A percentile compares a stretch with the other conserved stretches of the same genome.
These are phyloP conservation scores for Candida coquimbonensis DNA, from an alignment of 805 yeast genomes.

Conservation along the genomic window DNA sequence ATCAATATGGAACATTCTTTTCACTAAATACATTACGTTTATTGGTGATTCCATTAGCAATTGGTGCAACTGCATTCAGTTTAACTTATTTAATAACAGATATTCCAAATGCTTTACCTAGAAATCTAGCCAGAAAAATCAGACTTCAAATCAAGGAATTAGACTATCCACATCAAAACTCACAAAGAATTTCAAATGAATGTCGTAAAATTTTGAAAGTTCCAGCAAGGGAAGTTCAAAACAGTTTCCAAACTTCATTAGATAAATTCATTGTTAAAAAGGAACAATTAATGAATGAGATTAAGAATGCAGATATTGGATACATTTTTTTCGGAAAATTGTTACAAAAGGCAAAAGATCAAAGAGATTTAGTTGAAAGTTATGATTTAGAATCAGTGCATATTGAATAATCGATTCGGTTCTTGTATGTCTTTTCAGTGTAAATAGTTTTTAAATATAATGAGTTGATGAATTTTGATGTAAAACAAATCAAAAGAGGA, in stretches of 20 bases:
- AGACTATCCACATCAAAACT: conserved; percentile 75
- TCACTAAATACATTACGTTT: conserved; percentile 32
- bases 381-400: conserved; percentile 34
- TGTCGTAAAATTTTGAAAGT: conserved; percentile 71
- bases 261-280: conserved; percentile 56
- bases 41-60: conserved; percentile 46
- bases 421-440: neutral
- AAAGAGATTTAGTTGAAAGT: conserved; percentile 33
- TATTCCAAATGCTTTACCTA: conserved; percentile 83
- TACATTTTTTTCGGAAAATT: conserved; percentile 47
- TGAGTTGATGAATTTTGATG: neutral
- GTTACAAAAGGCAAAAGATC: conserved; percentile 36
- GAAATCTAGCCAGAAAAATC: conserved; percentile 72
- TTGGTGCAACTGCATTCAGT: conserved; percentile 46
- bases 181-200: conserved; percentile 74
- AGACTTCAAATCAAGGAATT: conserved; percentile 50
- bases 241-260: conserved; percentile 56
- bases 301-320: conserved; percentile 51
- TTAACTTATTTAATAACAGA: conserved; percentile 65
- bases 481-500: neutral
- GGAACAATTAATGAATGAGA: conserved; percentile 43
- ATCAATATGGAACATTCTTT: conserved; percentile 31
- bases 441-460: neutral
- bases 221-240: conserved; percentile 78
- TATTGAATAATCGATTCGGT: neutral